A percentile compares a stretch with the other conserved stretches of the same genome.
Evolutionary conservation across 139 green algal species (phyloP).

Genomic region (Chlamydomonas eustigma): DNA sequence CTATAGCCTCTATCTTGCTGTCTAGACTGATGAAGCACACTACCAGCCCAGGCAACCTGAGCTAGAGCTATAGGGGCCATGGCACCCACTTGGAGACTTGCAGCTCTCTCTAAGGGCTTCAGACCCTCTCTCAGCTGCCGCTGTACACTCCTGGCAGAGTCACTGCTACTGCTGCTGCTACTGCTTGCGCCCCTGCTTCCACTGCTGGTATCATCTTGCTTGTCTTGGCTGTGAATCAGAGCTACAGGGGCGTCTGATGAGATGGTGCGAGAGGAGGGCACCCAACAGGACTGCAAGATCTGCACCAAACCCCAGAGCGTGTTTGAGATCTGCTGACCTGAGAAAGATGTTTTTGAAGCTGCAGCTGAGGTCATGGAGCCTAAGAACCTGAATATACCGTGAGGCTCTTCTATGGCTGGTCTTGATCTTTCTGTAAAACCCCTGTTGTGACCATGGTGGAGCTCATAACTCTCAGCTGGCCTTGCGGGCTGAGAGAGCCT

Average conservation of each 20-base stretch:
- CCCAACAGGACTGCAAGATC: too few relatives aligned
- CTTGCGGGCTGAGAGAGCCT: not conserved
- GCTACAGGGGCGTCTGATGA: too few relatives aligned
- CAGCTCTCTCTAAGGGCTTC: not conserved
- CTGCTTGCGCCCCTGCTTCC: not conserved
- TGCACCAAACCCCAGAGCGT: conserved; percentile 19
- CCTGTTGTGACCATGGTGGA: too few relatives aligned
- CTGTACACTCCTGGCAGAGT: too few relatives aligned
- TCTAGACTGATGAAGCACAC: too few relatives aligned
- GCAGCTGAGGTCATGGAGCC: not conserved
- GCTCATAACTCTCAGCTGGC: not conserved
- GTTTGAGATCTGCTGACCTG: conserved; percentile 28
- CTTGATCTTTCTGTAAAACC: too few relatives aligned
- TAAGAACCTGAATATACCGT: not conserved
- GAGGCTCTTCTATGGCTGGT: not conserved
- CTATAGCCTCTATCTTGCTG: not conserved
- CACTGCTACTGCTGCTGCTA: conserved; percentile 1
- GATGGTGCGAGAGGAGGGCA: not conserved
- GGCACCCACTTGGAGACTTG: not conserved
- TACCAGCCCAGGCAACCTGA: not conserved
- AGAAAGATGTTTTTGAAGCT: not conserved
- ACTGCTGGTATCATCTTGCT: too few relatives aligned
- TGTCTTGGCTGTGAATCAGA: too few relatives aligned
- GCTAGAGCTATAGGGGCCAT: not conserved
- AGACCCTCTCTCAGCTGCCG: not conserved